Base-by-base conservation (phyloP, 2,329 filamentous ascomycete genomes). In the Colletotrichum spinosum region DNA sequence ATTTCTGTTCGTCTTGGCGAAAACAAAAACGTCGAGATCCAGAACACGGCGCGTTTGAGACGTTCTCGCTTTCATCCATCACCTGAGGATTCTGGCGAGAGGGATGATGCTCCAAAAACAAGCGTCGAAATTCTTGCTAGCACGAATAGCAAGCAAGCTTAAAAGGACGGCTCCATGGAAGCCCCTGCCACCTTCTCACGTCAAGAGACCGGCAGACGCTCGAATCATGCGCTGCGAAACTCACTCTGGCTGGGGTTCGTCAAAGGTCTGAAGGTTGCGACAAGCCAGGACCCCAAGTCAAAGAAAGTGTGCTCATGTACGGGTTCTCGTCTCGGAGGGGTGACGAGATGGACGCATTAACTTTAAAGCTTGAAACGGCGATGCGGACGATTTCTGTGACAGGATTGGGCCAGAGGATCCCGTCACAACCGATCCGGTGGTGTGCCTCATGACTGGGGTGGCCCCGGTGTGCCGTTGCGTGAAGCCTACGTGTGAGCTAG, bases 361-460 rank as follows among this genome's bases (percentile, higher is more conserved):
- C 52, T 62, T 62, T 62, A 53, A 57, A 52, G 58, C 39, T 57
- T 66, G 63, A 66, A 66, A 66, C 63, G 42, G 53, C 42, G 48
- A 56, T 56, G 58, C 58, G 59, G 63, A 44, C 59, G 49, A 15
- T 42, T 55, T 65, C 55, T 63, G 58, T 54, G 42, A 42, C 63
- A 66, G 48, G 41, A 63, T 53, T 53, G 63, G 56, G 9, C 38
- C 15, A 48, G 33, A 53, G 33, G 11, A 50, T 10, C 17, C 63
- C 52, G 63, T 48, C 53, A 39, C 45, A 63, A 54, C 63, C 63
- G 53, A 57, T 34, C 33, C 34, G 10, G 38, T 45, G 15, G 52
- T 56, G 59, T 35, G 48, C 37, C 33, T 33, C 25, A 34, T 33
- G 50, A 41, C 63, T 37, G 17, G 63, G 58, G 58, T 41, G 41